Evolutionary conservation across 495 filamentous ascomycete species (phyloP), one percentile per base, ranked within the genome.

Genomic region (Penicillium coprophilum): DNA sequence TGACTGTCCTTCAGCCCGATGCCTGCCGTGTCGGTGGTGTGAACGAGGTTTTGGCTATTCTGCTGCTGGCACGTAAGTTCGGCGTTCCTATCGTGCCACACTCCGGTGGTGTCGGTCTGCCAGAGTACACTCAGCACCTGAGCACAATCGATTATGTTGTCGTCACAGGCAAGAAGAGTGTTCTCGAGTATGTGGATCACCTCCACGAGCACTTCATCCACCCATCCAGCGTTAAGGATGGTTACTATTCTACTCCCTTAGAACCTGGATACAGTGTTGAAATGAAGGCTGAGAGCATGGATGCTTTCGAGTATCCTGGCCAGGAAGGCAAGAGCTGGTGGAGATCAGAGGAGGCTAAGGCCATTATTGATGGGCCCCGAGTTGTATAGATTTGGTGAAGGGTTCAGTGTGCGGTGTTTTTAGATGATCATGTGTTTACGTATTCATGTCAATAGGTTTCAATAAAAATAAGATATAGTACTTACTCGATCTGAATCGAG

Each of bases 91-190:
- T 96, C 56, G 91, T 96, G 19, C 92, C 92, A 2, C 92, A 96
- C 71, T 87, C 82, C 4, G 92, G 92, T 9, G 92, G 92, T 58
- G 92, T 97, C 4, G 92, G 92, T 6, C 75, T 97, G 54, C 92
- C 92, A 7, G 92, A 97, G 71, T 96, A 96, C 73, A 96, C 92
- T 0, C 91, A 96, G 76, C 92, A 97, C 66, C 71, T 97, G 50
- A 90, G 86, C 73, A 96, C 91, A 1, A 94, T 97, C 62, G 92
- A 97, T 71, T 97, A 97, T 60, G 89, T 97, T 5, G 87, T 87
- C 53, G 90, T 97, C 0, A 86, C 78, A 51, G 92, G 91, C 1
- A 89, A 91, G 79, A 77, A 81, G 70, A 88, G 84, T 41, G 78
- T 97, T 50, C 72, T 97, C 52, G 92, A 97, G 77, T 96, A 91